phyloP scores from a whole-genome alignment of 129 eudicot species.

The Artemisia annua region DNA sequence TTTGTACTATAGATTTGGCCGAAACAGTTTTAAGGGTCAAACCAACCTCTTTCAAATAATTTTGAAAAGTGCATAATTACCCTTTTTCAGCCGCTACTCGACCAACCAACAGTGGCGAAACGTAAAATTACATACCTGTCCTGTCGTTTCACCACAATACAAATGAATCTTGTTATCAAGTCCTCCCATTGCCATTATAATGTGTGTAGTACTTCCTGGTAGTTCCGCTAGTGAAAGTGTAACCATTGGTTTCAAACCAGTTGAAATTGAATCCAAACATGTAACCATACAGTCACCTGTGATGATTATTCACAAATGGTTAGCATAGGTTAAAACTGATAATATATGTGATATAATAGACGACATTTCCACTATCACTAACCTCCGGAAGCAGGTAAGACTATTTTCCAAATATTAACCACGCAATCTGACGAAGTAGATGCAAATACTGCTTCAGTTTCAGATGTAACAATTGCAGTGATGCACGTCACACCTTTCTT shows the following conservation, averaged over 20 bases:
- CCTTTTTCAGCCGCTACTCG: no score
- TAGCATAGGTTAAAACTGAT: neutral
- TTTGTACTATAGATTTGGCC: no score
- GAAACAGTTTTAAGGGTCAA: no score
- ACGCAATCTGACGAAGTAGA: constrained; percentile 89
- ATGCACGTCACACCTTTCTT: constrained; percentile 93
- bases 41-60: no score
- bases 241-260: constrained; percentile 90
- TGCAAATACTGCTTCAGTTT: constrained; percentile 60
- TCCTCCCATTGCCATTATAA: constrained; percentile 88
- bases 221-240: constrained; percentile 79
- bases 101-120: neutral
- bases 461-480: constrained; percentile 58
- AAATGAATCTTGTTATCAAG: constrained; percentile 93
- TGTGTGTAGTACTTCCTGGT: constrained; percentile 61
- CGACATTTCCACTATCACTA: constrained; percentile 18
- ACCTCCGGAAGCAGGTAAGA: constrained; percentile 61
- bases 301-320: constrained; percentile 6
- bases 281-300: constrained; percentile 76
- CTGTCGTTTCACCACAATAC: constrained; percentile 68
- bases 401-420: constrained; percentile 68
- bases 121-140: constrained; percentile 55
- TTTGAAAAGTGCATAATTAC: no score
- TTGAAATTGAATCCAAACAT: constrained; percentile 56
- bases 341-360: constrained; percentile 14